A percentile compares a stretch with the other conserved stretches of the same genome.
Conservation (phyloP, 805 yeast species). For the Cyberlindnera bimundalis region DNA sequence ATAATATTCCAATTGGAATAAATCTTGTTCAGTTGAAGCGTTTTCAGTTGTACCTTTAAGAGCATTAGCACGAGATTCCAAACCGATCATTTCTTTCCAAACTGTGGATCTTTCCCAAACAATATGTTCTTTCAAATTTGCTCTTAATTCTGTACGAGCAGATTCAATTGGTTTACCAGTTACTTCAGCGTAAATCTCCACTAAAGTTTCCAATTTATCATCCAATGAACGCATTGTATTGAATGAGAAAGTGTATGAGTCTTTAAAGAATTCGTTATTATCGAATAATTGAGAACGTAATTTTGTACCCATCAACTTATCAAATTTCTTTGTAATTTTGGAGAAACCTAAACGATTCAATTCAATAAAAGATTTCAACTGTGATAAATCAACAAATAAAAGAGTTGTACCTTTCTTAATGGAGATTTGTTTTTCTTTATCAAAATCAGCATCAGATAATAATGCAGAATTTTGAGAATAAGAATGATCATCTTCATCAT, state of each 20-base stretch:
- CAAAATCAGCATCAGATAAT: constrained; percentile 46
- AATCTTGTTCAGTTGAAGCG: constrained; percentile 29
- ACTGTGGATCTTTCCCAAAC: constrained; percentile 97
- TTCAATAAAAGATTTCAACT: constrained; percentile 78
- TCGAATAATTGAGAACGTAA: constrained; percentile 48
- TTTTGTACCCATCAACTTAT: constrained; percentile 63
- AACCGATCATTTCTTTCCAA: constrained; percentile 91
- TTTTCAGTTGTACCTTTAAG: constrained; percentile 36
- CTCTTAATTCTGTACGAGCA: constrained; percentile 50
- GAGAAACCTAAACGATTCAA: constrained; percentile 82
- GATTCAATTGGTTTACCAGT: constrained; percentile 33
- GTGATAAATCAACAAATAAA: constrained; percentile 70
- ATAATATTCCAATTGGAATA: constrained; percentile 33
- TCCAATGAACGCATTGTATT: constrained; percentile 49
- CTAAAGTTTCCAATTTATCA: constrained; percentile 46
- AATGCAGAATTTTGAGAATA: constrained; percentile 46
- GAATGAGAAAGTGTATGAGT: constrained; percentile 53
- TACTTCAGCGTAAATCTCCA: constrained; percentile 51
- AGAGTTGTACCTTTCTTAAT: constrained; percentile 61
- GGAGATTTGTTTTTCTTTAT: constrained; percentile 55
- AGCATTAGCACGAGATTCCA: constrained; percentile 62
- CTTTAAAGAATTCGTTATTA: constrained; percentile 39
- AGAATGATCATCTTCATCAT: constrained; percentile 38
- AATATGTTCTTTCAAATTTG: constrained; percentile 78
- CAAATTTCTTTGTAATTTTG: constrained; percentile 87